phyloP scores from a whole-genome alignment of 2,329 filamentous ascomycete species.

The Didymella exigua region DNA sequence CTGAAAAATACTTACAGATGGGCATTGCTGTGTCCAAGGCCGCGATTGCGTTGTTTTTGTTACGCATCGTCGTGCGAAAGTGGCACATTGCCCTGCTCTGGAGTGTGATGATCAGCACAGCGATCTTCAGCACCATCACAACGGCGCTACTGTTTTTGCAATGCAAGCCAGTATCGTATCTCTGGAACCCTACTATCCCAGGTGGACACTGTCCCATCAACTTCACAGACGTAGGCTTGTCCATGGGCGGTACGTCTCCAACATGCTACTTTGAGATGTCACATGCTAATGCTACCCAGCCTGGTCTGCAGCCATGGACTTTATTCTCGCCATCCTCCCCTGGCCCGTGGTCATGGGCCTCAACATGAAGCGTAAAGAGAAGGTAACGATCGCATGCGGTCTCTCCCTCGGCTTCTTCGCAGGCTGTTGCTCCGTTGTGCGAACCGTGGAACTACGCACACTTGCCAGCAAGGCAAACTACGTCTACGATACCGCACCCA shows the following conservation, averaged over 20 bases:
- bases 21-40: conserved; percentile 40
- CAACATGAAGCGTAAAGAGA: conserved; percentile 45
- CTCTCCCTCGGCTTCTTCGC: conserved; percentile 42
- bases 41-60: conserved; percentile 38
- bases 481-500: conserved; percentile 40
- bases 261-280: neutral
- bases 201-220: conserved; percentile 36
- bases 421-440: conserved; percentile 40
- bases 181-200: conserved; percentile 36
- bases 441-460: conserved; percentile 37
- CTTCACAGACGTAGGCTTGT: conserved; percentile 36
- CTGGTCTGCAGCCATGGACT: conserved; percentile 44
- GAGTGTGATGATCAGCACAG: conserved; percentile 37
- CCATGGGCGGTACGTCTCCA: conserved; percentile 30
- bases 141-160: conserved; percentile 36
- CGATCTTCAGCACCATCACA: conserved; percentile 34
- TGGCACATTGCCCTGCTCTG: conserved; percentile 41
- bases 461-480: conserved; percentile 39
- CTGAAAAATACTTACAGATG: conserved; percentile 16
- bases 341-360: conserved; percentile 43
- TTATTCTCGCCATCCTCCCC: conserved; percentile 43
- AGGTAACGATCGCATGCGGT: conserved; percentile 39
- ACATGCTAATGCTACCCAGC: conserved; percentile 20
- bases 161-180: conserved; percentile 32
- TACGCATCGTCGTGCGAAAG: conserved; percentile 36